These are phyloP conservation scores for Trichosporon ovoides DNA, from an alignment of 1,284 basidiomycete species.

Conservation along the genomic window DNA sequence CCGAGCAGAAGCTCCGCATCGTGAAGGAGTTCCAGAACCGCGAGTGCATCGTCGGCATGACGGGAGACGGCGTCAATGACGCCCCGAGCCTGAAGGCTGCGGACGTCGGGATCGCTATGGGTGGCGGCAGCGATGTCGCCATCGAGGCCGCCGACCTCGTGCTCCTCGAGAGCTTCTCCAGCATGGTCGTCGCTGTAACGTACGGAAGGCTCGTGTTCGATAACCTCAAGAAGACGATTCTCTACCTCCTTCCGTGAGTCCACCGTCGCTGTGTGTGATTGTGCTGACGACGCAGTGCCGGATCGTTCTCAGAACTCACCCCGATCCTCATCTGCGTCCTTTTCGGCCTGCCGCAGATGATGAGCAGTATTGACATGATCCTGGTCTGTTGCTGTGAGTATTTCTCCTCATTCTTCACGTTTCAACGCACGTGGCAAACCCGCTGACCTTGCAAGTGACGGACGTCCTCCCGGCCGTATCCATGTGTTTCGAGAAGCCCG, in stretches of 20 bases:
- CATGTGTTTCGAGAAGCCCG: constrained; percentile 58
- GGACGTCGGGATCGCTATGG: constrained; percentile 54
- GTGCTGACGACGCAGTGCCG: constrained; percentile 29
- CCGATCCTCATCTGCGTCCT: constrained; percentile 57
- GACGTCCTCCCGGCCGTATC: constrained; percentile 57
- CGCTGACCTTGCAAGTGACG: constrained; percentile 33
- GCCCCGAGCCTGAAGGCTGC: constrained; percentile 57
- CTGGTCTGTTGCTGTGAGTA: constrained; percentile 21
- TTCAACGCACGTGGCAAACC: too few species aligned
- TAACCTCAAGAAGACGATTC: constrained; percentile 57
- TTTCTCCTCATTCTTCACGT: too few species aligned
- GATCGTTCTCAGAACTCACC: constrained; percentile 62
- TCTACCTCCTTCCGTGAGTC: constrained; percentile 43
- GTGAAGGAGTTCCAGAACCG: constrained; percentile 59
- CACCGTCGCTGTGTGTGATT: too few species aligned
- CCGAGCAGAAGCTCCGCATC: constrained; percentile 66
- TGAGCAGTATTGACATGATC: constrained; percentile 54
- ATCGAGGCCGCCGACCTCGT: constrained; percentile 49
- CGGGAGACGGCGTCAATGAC: constrained; percentile 68
- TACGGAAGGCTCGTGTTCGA: constrained; percentile 64
- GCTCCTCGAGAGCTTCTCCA: constrained; percentile 44
- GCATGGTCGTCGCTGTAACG: constrained; percentile 50
- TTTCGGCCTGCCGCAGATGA: constrained; percentile 54
- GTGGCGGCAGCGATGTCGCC: constrained; percentile 50
- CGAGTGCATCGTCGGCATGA: constrained; percentile 56